Evolutionary conservation across 1,284 basidiomycete species (phyloP), one percentile per base, ranked within the genome.

Genomic region (Cryptococcus sp.): DNA sequence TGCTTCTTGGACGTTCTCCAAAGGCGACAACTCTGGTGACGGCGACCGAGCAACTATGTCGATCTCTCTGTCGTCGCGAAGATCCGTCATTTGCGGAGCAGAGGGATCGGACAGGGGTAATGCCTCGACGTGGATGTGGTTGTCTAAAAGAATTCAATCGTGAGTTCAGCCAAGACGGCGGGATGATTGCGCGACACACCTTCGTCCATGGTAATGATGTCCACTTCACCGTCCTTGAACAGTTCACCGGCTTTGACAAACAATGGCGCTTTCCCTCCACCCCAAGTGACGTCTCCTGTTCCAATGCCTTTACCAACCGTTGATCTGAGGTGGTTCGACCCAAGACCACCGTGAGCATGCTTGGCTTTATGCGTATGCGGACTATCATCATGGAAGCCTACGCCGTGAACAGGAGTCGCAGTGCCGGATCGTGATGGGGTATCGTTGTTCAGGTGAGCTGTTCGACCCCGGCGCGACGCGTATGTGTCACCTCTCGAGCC

Each of bases 181-280:
- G 10, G 10, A 29, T 29, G 26, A 29, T 29, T 4, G 10, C 10
- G 46, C 41, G 10, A 66, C 69, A 57, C 63, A 74, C 73, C 68
- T 43, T 66, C 51, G 15, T 67, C 66, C 17, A 60, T 52, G 26
- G 65, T 70, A 26, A 74, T 61, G 8, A 70, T 59, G 46, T 75
- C 75, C 19, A 72, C 73, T 59, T 75, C 73, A 11, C 75, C 76
- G 20, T 76, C 72, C 40, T 70, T 70, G 67, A 79, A 78, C 53
- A 79, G 62, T 56, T 77, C 73, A 38, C 77, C 77, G 22, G 75
- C 77, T 61, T 77, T 79, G 37, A 79, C 68, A 58, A 79, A 79
- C 11, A 77, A 50, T n/a, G 77, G 76, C 17, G 74, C 75, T 2
- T 45, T 54, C 13, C 67, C 63, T 20, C 72, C 72, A 48, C 74